Conservation (phyloP, 371 early-diverging fungal species). For the Entomophthora muscae region DNA sequence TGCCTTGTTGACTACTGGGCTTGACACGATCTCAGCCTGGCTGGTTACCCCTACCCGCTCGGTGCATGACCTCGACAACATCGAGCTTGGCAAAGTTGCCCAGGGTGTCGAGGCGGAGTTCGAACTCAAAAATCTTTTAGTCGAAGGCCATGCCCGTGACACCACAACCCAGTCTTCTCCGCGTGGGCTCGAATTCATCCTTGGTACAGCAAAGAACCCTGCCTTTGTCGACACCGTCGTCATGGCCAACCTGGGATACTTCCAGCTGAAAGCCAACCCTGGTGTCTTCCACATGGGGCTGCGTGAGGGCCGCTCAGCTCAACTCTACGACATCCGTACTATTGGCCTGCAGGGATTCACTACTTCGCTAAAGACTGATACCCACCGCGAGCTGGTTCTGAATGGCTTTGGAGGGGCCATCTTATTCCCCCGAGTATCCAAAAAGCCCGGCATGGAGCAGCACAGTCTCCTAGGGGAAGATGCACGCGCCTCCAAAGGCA, state of each 20-base stretch:
- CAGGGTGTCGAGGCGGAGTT: conserved; percentile 54
- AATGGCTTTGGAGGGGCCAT: conserved; percentile 66
- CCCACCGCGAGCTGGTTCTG: conserved; percentile 26
- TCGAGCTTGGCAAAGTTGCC: conserved; percentile 35
- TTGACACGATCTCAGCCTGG: conserved; percentile 76
- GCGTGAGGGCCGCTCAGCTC: conserved; percentile 59
- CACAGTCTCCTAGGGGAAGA: conserved; percentile 48
- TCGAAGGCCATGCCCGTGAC: conserved; percentile 80
- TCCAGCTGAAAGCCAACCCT: conserved; percentile 81
- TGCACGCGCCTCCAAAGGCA: conserved; percentile 20
- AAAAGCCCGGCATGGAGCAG: conserved; percentile 60
- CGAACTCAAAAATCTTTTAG: conserved; percentile 58
- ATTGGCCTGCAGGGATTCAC: conserved; percentile 42
- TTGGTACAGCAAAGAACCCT: conserved; percentile 37
- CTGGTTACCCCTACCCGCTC: conserved; percentile 64
- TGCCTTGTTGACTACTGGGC: conserved; percentile 65
- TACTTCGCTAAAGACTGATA: conserved; percentile 21
- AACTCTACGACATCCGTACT: conserved; percentile 53
- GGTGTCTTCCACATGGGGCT: conserved; percentile 69
- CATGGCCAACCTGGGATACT: conserved; percentile 91
- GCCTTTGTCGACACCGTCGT: conserved; percentile 71
- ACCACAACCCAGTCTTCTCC: conserved; percentile 41
- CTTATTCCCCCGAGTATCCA: conserved; percentile 52
- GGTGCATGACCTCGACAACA: conserved; percentile 81
- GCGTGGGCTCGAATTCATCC: conserved; percentile 72